Base-by-base conservation (phyloP, 805 yeast species). In the Saccharomycopsis capsularis region DNA sequence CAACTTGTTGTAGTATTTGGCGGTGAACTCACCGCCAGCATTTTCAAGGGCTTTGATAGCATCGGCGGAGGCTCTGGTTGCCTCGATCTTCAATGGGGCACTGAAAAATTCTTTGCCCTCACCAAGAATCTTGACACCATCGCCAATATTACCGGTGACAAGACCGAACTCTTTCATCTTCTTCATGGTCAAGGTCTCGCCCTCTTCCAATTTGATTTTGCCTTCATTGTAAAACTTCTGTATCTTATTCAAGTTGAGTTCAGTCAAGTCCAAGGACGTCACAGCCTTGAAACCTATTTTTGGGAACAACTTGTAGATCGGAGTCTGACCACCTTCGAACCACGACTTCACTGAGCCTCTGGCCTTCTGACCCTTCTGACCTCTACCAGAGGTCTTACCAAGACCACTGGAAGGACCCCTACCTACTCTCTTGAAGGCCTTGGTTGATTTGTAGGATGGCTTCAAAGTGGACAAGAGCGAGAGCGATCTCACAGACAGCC, bases 251-350 rank as follows among this genome's bases (percentile, higher is more conserved):
- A 91, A 70, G 60, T 85, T 85, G 55, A 93, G 60, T 57, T 77
- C 79, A 44, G 70, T 68, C 57, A 78, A 68, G 13, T 73, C 74
- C 52, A 67, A 67, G 43, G 75, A 75, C 58, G 76, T 79, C 23
- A 75, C 77, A 63, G 87, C 78, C 59, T 76, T 79, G 70, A 89
- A 89, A 6, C 98, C 98, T 52, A 82, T 71, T 63, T 91, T 91
- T 57, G 97, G 95, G 67, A 87, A 81, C 57, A 85, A 69, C 66
- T 85, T 77, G 65, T 80, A 79, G 62, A 83, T 79, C 23, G 97
- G 98, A 1, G 98, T 93, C 65, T 93, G 99, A 64, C 99, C 98
- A 79, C 99, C 99, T 72, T 93, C 99, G 63, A 91, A 88, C 91
- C 95, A 87, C 51, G 84, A 78, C 49, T 89, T 91, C 27, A 91